Conservation (phyloP, 768 basidiomycete genomes). For the Pleurotus giganteus region DNA sequence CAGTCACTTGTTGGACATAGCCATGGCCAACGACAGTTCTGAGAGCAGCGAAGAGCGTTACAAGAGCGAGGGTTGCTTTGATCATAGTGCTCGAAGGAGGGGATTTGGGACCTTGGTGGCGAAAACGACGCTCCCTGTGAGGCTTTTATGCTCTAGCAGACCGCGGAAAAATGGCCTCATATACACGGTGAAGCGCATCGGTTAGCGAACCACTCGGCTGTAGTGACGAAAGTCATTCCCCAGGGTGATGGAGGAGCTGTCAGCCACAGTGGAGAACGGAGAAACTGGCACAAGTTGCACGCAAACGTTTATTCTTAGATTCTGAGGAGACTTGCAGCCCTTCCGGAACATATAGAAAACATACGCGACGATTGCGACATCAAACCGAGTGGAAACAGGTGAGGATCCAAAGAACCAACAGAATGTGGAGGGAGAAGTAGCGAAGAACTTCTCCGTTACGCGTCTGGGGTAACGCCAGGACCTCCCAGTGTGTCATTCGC, state of each 20-base stretch:
- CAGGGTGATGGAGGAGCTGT: background rate
- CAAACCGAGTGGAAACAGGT: too few species aligned
- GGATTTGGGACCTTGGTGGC: background rate
- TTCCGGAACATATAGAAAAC: background rate
- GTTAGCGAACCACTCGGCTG: background rate
- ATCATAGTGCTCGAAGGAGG: conserved; percentile 1
- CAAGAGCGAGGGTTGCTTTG: background rate
- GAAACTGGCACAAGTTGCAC: background rate
- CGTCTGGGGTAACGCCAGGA: too few species aligned
- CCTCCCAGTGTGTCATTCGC: background rate
- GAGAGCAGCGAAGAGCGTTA: conserved; percentile 5
- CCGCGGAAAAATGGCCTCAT: conserved; percentile 9
- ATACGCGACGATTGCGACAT: too few species aligned
- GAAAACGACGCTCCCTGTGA: background rate
- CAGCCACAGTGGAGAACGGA: background rate
- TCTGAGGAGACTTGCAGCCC: background rate
- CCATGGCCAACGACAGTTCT: conserved; percentile 24
- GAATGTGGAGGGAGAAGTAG: too few species aligned
- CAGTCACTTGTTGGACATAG: conserved; percentile 26
- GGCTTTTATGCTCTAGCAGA: conserved; percentile 1
- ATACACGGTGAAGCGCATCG: background rate
- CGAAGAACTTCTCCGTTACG: too few species aligned
- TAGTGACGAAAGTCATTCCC: background rate
- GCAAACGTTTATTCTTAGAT: background rate
- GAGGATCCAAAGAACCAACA: too few species aligned